Base-by-base conservation (phyloP, 2,329 filamentous ascomycete species). In the Arthroderma sp. region DNA sequence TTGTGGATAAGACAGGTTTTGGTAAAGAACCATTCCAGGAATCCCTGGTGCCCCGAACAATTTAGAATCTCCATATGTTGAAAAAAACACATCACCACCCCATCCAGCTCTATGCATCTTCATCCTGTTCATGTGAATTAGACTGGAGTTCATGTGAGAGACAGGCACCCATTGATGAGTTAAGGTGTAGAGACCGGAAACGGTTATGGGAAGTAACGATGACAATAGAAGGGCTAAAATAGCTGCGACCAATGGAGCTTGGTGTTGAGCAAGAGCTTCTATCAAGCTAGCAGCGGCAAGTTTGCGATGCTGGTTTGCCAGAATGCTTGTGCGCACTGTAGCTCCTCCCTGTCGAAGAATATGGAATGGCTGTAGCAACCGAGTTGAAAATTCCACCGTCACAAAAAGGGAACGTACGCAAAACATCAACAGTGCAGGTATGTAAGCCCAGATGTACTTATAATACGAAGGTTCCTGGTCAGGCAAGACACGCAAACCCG, bases 91-190 rank as follows among this genome's bases (percentile, higher is more conserved):
- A n/a, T n/a, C n/a, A n/a, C n/a, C n/a, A n/a, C n/a, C n/a, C n/a
- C n/a, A n/a, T n/a, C n/a, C n/a, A n/a, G n/a, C n/a, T n/a, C n/a
- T n/a, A n/a, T n/a, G n/a, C n/a, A n/a, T n/a, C n/a, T n/a, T 42
- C n/a, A 31, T 11, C 33, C 40, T 42, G 29, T 42, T 33, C 40
- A 42, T 31, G n/a, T 42, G 40, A 11, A 30, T 42, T 6, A 34
- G 29, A n/a, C 10, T 31, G 10, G 29, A 31, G 5, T 31, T 10
- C 10, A 9, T 34, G 11, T n/a, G n/a, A 5, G n/a, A n/a, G 30
- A 4, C n/a, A 32, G 28, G n/a, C 3, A 22, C 15, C 15, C 15
- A 22, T 22, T 22, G 15, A 6, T 42, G n/a, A 15, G 3, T 3
- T 11, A 42, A 28, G 11, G 2, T 32, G 30, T 32, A 42, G 10